A percentile compares a stretch with the other conserved stretches of the same genome.
These are phyloP conservation scores for Aristolochia californica DNA, from an alignment of 164 flowering plant genomes.

Conservation along the genomic window DNA sequence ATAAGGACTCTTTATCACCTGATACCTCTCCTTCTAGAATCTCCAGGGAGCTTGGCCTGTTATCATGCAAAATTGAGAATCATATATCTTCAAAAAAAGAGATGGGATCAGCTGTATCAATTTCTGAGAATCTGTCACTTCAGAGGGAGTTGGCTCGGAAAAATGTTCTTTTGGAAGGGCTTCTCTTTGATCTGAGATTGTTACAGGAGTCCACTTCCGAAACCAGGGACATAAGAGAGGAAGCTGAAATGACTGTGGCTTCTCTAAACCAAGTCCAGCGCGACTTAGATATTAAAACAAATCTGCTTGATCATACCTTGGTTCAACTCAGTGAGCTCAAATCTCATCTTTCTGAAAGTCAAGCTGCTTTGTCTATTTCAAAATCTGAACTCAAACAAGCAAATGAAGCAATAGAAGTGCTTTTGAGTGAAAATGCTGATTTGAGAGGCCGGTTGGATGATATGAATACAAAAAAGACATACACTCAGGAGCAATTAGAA, in stretches of 20 bases:
- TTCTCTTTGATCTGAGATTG: conserved; percentile 71
- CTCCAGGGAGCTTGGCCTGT: not conserved
- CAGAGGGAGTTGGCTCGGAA: conserved; percentile 48
- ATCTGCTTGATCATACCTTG: conserved; percentile 34
- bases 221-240: conserved; percentile 52
- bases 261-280: conserved; percentile 29
- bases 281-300: conserved; percentile 38
- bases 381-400: conserved; percentile 45
- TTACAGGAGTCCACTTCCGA: conserved; percentile 75
- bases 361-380: conserved; percentile 30
- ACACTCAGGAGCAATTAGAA: conserved; percentile 44
- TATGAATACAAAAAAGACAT: conserved; percentile 32
- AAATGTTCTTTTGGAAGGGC: conserved; percentile 51
- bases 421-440: conserved; percentile 48
- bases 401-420: conserved; percentile 24
- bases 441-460: conserved; percentile 46
- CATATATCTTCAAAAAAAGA: not conserved
- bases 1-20: conserved; percentile 1
- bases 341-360: conserved; percentile 28
- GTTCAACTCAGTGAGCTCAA: conserved; percentile 36
- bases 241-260: conserved; percentile 34
- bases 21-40: not conserved
- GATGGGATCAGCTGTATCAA: conserved; percentile 2
- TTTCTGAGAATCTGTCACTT: conserved; percentile 35
- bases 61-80: conserved; percentile 1